Base-by-base conservation (phyloP, 2,329 filamentous ascomycete species). In the Paradendryphiella salina region DNA sequence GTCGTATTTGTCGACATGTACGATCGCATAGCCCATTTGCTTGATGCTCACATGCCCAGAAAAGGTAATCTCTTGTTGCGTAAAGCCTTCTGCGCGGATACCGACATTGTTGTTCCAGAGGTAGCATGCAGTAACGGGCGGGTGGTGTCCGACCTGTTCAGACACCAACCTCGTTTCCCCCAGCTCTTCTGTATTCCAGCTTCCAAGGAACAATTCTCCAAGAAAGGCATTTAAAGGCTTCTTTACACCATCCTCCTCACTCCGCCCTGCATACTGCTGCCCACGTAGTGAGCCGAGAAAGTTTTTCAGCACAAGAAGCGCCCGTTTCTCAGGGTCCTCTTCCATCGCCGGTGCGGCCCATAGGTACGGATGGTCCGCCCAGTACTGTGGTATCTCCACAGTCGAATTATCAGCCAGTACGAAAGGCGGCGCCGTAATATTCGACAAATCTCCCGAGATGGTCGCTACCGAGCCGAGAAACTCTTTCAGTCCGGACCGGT, bases 201-300 rank as follows among this genome's bases (percentile, higher is more conserved):
- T 57, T 11, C 68, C 77, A 3, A 79, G 48, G 55, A 80, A 80
- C 0, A 80, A 45, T 47, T 80, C 77, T 0, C 78, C 77, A 1
- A 80, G 65, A 44, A 80, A 80, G 1, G 78, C 76, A 53, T 80
- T 80, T 39, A 81, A 60, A 0, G 79, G 78, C 56, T 81, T 82
- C 66, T 79, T 80, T 1, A 77, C 72, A 3, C 76, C 76, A 11
- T 76, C 72, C 18, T 59, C 64, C 28, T 74, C 71, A 7, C 70
- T 59, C n/a, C 75, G 67, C 3, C 76, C 76, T 2, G 74, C 75
- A 50, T 79, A 79, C 45, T 79, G 76, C 57, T 81, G 78, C 7
- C 76, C 74, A 45, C 73, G 75, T 15, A 80, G 61, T 20, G 74
- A 76, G 13, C 73, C 71, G 18, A 80, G 65, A 54, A 80, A 80